Percentiles rank a stretch among this genome's conserved stretches.
phyloP scores from a whole-genome alignment of 1,139 yeast genomes.

The Sugiyamaella sp. region DNA sequence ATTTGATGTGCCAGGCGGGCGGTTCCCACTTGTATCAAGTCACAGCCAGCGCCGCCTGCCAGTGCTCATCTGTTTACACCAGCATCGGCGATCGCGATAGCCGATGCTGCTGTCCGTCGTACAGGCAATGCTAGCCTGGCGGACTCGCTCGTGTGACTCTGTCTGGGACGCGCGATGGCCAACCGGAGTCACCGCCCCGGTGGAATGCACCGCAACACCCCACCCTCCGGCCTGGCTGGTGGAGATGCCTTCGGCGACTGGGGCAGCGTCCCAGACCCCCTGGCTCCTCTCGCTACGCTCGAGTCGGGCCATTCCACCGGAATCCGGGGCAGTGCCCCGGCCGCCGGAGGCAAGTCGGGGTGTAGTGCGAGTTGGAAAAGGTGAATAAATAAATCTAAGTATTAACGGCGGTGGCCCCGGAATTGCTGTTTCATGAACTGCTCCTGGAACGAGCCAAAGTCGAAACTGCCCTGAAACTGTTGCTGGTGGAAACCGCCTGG shows the following conservation, averaged over 20 bases:
- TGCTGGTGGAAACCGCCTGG: constrained; percentile 18
- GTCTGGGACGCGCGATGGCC: no score
- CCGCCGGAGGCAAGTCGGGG: neutral
- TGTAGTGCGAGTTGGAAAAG: neutral
- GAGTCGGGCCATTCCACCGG: neutral
- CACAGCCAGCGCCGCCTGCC: no score
- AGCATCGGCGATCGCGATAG: neutral
- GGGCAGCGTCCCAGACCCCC: neutral
- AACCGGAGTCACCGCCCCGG: no score
- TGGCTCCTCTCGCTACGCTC: neutral
- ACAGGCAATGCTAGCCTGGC: neutral
- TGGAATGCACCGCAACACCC: no score
- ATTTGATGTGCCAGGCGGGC: no score
- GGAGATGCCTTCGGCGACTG: neutral
- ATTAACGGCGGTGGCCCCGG: neutral
- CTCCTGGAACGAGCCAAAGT: constrained; percentile 30
- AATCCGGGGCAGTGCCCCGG: neutral
- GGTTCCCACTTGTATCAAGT: no score
- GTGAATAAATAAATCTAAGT: neutral
- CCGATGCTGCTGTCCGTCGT: neutral
- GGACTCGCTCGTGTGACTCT: neutral
- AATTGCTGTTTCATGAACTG: constrained; percentile 23
- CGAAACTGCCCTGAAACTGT: constrained; percentile 31
- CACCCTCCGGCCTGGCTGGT: neutral
- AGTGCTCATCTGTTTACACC: no score